Evolutionary conservation across 164 flowering plant genomes (phyloP).

Genomic region (Echeveria elegans): DNA sequence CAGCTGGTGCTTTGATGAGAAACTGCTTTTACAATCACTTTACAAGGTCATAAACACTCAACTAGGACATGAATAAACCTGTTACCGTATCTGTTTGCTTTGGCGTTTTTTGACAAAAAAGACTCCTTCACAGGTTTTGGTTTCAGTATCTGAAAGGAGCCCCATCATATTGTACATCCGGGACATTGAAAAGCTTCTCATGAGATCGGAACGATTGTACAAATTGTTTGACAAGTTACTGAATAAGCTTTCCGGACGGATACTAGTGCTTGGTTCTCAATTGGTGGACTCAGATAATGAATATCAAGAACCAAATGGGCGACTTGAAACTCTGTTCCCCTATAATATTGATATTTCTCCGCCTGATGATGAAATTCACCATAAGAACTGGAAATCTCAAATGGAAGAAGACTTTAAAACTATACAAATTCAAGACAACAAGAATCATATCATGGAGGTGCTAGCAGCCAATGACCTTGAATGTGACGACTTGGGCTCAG

Average conservation of each 20-base stretch:
- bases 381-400: slow-evolving; percentile 33
- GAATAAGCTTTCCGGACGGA: slow-evolving; percentile 29
- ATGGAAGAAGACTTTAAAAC: slow-evolving; percentile 41
- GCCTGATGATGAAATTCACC: slow-evolving; percentile 38
- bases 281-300: slow-evolving; percentile 25
- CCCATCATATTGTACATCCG: slow-evolving; percentile 34
- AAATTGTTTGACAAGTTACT: slow-evolving; percentile 28
- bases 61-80: neutral
- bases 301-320: slow-evolving; percentile 27
- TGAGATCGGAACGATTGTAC: slow-evolving; percentile 29
- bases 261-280: slow-evolving; percentile 36
- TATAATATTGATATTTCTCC: slow-evolving; percentile 33
- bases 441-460: slow-evolving; percentile 40
- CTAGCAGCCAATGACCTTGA: slow-evolving; percentile 42
- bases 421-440: slow-evolving; percentile 35
- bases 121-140: slow-evolving; percentile 24
- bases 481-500: slow-evolving; percentile 38
- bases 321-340: slow-evolving; percentile 27
- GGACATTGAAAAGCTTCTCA: slow-evolving; percentile 33
- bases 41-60: slow-evolving; percentile 25
- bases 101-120: neutral
- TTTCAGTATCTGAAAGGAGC: slow-evolving; percentile 27
- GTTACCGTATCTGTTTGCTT: neutral
- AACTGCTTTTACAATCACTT: slow-evolving; percentile 31
- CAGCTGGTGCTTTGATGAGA: slow-evolving; percentile 42